Evolutionary conservation across 768 basidiomycete species (phyloP), one percentile per base, ranked within the genome.

Genomic region (Porpolomopsis calyptriformis): DNA sequence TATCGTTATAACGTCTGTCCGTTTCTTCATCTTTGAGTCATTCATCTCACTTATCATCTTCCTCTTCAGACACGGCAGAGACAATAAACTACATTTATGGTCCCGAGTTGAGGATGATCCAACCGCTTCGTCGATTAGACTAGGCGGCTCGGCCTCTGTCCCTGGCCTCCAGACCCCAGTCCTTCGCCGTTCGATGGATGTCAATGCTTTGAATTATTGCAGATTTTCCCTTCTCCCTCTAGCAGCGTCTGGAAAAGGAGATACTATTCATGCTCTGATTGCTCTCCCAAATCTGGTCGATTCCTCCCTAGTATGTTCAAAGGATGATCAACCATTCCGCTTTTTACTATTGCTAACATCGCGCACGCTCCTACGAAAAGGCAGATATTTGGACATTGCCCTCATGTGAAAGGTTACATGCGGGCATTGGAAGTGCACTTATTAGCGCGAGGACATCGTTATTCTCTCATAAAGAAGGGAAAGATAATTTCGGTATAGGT

Each of bases 181-280:
- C 5, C 60, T 86, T 3, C 58, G 64, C 9, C 83, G 81, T 54
- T 83, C 85, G 0, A 64, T 98, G 60, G 86, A 91, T 55, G 81
- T 93, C 49, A 99, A 99, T 58, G 82, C 94, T 1, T 71, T 98
- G 46, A 96, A 94, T 57, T 97, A 85, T 60, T 98, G 94, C 63
- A 78, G 84, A 2, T 92, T 96, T 62, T 84, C 87, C 5, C 66
- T 97, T 2, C 58, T 85, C 25, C 54, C 44, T 50, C 53, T 53
- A 16, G 8, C 19, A 4, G 36, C 35, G 8, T 35, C 39, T n/a
- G 16, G 22, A 4, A 44, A 42, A 1, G 53, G 42, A 38, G 48
- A 47, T 6, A 49, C 47, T 33, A 38, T 54, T 53, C 24, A 55
- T 54, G 81, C 77, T 1, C 63, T 91, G 37, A 59, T 97, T 22